A percentile compares a stretch with the other conserved stretches of the same genome.
These are phyloP conservation scores for Xylaria castorea DNA, from an alignment of 495 filamentous ascomycete genomes.

Conservation along the genomic window DNA sequence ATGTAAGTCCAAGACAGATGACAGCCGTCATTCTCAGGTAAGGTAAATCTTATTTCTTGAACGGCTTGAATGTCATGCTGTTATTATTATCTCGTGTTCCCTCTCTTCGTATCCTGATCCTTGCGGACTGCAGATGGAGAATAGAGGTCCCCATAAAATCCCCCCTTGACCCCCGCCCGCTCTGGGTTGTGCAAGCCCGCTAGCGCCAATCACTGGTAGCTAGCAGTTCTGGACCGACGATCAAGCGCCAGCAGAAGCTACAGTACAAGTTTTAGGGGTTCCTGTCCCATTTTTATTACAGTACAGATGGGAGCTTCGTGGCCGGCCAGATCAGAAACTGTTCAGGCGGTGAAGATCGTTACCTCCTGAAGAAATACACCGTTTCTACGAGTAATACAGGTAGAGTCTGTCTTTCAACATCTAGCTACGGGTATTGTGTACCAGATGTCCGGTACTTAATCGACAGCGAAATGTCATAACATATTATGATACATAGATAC, in stretches of 20 bases:
- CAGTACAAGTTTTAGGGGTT: slow-evolving; percentile 13
- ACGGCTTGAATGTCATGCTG: slow-evolving; percentile 9
- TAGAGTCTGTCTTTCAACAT: neutral
- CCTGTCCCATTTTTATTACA: slow-evolving; percentile 2
- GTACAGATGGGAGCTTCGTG: neutral
- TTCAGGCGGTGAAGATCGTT: slow-evolving; percentile 22
- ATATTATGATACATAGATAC: neutral
- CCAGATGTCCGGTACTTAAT: neutral
- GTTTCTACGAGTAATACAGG: neutral
- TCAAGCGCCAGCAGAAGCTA: slow-evolving; percentile 10
- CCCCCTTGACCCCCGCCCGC: slow-evolving; percentile 10
- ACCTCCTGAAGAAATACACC: neutral
- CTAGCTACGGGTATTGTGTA: neutral
- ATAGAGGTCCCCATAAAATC: neutral
- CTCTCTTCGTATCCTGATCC: slow-evolving; percentile 21
- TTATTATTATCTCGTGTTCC: slow-evolving; percentile 25
- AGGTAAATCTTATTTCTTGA: neutral
- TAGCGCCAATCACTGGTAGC: neutral
- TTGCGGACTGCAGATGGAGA: slow-evolving; percentile 4
- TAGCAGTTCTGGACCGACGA: neutral
- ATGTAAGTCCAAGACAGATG: neutral
- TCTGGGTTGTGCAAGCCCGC: slow-evolving; percentile 8
- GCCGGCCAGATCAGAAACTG: neutral
- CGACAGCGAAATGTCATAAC: neutral
- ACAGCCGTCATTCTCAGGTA: slow-evolving; percentile 7